A percentile compares a stretch with the other conserved stretches of the same genome.
Evolutionary conservation across 2,329 filamentous ascomycete species (phyloP).

Genomic region (Colletotrichum eleusines): DNA sequence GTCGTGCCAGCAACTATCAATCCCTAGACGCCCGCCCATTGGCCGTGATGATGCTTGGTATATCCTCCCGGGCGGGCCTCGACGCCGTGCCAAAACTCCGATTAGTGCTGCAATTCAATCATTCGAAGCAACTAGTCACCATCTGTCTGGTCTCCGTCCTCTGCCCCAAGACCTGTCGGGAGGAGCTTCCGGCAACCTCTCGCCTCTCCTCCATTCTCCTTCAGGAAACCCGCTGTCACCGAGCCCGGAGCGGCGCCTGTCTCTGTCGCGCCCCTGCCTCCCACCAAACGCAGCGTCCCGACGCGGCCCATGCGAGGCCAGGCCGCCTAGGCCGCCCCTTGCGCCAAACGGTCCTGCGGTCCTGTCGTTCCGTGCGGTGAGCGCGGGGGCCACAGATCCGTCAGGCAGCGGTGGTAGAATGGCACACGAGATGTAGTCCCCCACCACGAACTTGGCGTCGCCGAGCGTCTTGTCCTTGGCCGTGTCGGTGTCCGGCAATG

Average conservation of each 20-base stretch:
- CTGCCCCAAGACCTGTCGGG: slow-evolving; percentile 53
- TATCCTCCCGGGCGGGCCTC: not conserved
- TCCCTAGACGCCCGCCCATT: not conserved
- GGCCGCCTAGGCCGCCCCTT: slow-evolving; percentile 36
- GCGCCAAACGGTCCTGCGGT: slow-evolving; percentile 54
- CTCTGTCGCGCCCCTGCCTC: slow-evolving; percentile 52
- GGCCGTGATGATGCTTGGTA: slow-evolving; percentile 11
- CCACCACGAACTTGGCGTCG: slow-evolving; percentile 86
- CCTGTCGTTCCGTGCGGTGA: slow-evolving; percentile 60
- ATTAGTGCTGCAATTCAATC: not conserved
- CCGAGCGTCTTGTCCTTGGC: slow-evolving; percentile 74
- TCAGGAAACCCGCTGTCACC: slow-evolving; percentile 54
- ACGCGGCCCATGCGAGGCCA: slow-evolving; percentile 20
- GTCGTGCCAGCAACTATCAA: not conserved
- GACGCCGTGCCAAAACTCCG: slow-evolving; percentile 16
- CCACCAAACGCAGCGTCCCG: slow-evolving; percentile 43
- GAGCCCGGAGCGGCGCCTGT: slow-evolving; percentile 54
- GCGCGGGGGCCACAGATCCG: slow-evolving; percentile 77
- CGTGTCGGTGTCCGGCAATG: slow-evolving; percentile 14
- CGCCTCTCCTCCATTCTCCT: slow-evolving; percentile 77
- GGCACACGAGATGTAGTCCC: slow-evolving; percentile 88
- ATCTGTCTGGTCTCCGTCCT: slow-evolving; percentile 57
- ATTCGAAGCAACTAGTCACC: slow-evolving; percentile 18
- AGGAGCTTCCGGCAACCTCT: slow-evolving; percentile 68
- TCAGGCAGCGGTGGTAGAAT: slow-evolving; percentile 81